phyloP scores from a whole-genome alignment of 2,329 filamentous ascomycete species.

The Paradendryphiella salina region DNA sequence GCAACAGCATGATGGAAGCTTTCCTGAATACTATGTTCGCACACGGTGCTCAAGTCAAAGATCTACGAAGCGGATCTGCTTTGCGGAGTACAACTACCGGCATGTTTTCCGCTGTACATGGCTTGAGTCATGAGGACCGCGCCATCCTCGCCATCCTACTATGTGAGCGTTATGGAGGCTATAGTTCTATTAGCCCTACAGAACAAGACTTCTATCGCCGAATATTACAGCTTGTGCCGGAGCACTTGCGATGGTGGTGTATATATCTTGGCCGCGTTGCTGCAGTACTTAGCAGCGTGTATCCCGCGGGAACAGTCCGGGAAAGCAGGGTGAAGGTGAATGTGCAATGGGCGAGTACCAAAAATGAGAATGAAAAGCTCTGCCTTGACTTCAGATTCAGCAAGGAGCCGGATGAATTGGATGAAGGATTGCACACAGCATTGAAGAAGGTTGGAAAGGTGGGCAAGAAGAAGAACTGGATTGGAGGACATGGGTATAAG shows the following conservation, averaged over 20 bases:
- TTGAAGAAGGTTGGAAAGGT: slow-evolving; percentile 42
- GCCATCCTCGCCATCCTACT: slow-evolving; percentile 71
- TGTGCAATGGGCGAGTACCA: slow-evolving; percentile 30
- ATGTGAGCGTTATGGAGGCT: slow-evolving; percentile 73
- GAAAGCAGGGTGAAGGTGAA: slow-evolving; percentile 42
- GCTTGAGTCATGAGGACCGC: slow-evolving; percentile 71
- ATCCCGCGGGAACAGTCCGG: slow-evolving; percentile 60
- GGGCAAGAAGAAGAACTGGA: slow-evolving; percentile 49
- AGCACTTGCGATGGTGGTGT: slow-evolving; percentile 66
- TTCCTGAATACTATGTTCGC: slow-evolving; percentile 63
- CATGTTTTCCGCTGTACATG: slow-evolving; percentile 68
- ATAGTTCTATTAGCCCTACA: slow-evolving; percentile 57
- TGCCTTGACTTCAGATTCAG: slow-evolving; percentile 35
- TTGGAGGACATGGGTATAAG: slow-evolving; percentile 34
- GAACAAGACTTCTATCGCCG: slow-evolving; percentile 60
- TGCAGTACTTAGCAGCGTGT: slow-evolving; percentile 60
- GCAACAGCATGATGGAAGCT: slow-evolving; percentile 55
- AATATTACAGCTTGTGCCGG: slow-evolving; percentile 58
- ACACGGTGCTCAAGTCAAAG: slow-evolving; percentile 50
- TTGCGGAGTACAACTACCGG: slow-evolving; percentile 74
- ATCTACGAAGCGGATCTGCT: slow-evolving; percentile 62
- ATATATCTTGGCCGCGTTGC: slow-evolving; percentile 65
- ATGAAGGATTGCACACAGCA: slow-evolving; percentile 39
- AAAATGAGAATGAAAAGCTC: slow-evolving; percentile 38
- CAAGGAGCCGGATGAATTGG: slow-evolving; percentile 34